A percentile compares a stretch with the other conserved stretches of the same genome.
Conservation (phyloP, 192 early-diverging fungal species). For the Coemansia sp. region DNA sequence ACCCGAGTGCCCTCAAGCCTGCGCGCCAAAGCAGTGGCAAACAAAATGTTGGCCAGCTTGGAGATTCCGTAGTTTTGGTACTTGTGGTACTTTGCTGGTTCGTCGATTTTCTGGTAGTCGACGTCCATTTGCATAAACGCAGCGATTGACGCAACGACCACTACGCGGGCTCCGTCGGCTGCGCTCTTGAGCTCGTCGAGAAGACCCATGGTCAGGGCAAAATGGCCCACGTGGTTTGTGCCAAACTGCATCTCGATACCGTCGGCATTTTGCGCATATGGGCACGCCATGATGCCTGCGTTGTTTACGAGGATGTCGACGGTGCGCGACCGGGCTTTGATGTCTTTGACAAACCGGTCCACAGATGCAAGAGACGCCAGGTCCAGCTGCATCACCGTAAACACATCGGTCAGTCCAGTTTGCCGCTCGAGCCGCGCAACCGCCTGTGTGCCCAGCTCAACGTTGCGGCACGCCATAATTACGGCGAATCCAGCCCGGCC, state of each 20-base stretch:
- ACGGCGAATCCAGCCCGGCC: conserved; percentile 57
- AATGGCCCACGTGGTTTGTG: conserved; percentile 66
- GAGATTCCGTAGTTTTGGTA: conserved; percentile 33
- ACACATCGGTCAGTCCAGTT: conserved; percentile 33
- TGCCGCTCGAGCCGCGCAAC: conserved; percentile 38
- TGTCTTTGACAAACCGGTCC: conserved; percentile 32
- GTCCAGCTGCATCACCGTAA: conserved; percentile 53
- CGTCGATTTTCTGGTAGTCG: conserved; percentile 21
- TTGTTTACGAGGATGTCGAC: conserved; percentile 52
- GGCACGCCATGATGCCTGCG: conserved; percentile 63
- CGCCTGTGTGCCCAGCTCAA: conserved; percentile 28
- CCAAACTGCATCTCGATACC: conserved; percentile 68
- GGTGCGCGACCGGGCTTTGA: conserved; percentile 23
- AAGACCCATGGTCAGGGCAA: conserved; percentile 40
- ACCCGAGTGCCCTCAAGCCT: conserved; percentile 20
- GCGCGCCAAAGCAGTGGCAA: conserved; percentile 37
- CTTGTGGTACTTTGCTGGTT: conserved; percentile 13
- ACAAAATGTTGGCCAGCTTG: conserved; percentile 51
- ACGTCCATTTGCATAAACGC: conserved; percentile 23
- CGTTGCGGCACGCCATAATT: conserved; percentile 50
- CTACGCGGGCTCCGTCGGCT: conserved; percentile 25
- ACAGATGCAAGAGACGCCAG: conserved; percentile 54
- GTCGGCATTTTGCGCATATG: conserved; percentile 55
- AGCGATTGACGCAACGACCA: conserved; percentile 42
- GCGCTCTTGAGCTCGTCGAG: conserved; percentile 25